A percentile compares a stretch with the other conserved stretches of the same genome.
Conservation (phyloP, 2,329 filamentous ascomycete species). For the Pseudogymnoascus sp. region DNA sequence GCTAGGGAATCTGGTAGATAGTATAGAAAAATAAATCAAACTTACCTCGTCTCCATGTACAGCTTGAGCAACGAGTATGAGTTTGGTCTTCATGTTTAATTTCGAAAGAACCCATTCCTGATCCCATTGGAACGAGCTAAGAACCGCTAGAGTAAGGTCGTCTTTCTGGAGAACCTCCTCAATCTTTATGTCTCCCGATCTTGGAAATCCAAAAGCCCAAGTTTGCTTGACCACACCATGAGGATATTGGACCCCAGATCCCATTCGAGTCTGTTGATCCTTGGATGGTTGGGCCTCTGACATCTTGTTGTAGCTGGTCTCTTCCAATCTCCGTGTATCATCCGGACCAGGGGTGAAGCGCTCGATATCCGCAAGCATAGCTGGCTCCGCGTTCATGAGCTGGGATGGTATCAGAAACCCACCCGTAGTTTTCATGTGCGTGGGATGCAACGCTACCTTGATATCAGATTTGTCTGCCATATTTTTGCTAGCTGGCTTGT, state of each 20-base stretch:
- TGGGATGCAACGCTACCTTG: slow-evolving; percentile 6
- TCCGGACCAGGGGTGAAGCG: neutral
- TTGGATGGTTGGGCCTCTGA: slow-evolving; percentile 10
- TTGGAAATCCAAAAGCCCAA: slow-evolving; percentile 56
- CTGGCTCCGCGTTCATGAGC: slow-evolving; percentile 5
- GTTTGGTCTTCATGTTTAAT: slow-evolving; percentile 52
- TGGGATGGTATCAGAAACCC: slow-evolving; percentile 6
- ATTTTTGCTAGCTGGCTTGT: neutral
- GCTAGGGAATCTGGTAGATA: neutral
- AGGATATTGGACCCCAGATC: slow-evolving; percentile 25
- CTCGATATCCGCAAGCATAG: slow-evolving; percentile 1
- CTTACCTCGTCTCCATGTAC: slow-evolving; percentile 44
- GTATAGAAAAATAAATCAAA: neutral
- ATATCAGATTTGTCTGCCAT: neutral
- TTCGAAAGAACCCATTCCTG: slow-evolving; percentile 71
- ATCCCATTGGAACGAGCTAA: slow-evolving; percentile 86
- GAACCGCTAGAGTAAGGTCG: slow-evolving; percentile 64
- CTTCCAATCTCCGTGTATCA: neutral
- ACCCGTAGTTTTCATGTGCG: neutral
- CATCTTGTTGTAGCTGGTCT: neutral
- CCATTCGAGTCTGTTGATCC: slow-evolving; percentile 9
- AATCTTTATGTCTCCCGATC: slow-evolving; percentile 68
- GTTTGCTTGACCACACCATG: slow-evolving; percentile 72
- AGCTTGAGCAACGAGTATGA: slow-evolving; percentile 54
- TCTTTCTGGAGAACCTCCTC: slow-evolving; percentile 75